Evolutionary conservation across 352 stramenopile species (phyloP).

Genomic region (Globisporangium sylvaticum): DNA sequence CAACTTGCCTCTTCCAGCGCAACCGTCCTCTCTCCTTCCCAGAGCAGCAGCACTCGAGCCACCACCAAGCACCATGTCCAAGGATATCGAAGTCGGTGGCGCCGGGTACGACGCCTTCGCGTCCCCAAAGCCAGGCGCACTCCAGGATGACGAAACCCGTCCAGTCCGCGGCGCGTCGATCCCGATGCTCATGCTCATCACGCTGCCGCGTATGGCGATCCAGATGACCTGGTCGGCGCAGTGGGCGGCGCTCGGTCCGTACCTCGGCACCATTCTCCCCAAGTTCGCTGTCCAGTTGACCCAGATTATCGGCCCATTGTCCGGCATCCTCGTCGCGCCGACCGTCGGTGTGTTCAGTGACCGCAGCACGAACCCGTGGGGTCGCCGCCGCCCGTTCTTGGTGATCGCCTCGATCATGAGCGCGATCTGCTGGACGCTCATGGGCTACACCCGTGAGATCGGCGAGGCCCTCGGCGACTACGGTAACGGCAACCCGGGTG

Average conservation of each 20-base stretch:
- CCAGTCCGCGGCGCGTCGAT: too few species aligned
- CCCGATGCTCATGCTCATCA: too few species aligned
- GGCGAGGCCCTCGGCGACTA: slow-evolving; percentile 8
- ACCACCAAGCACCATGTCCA: too few species aligned
- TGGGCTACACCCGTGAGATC: slow-evolving; percentile 23
- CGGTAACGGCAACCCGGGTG: too few species aligned
- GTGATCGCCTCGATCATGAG: slow-evolving; percentile 14
- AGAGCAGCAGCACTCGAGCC: too few species aligned
- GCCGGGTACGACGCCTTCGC: too few species aligned
- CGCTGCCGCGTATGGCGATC: too few species aligned
- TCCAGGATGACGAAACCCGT: too few species aligned
- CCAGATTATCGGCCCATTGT: slow-evolving; percentile 24
- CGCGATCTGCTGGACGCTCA: slow-evolving; percentile 23
- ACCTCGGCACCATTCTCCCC: slow-evolving; percentile 23
- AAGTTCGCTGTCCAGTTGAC: slow-evolving; percentile 18
- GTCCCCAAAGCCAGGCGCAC: too few species aligned
- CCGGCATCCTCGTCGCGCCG: slow-evolving; percentile 21
- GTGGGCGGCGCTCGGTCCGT: slow-evolving; percentile 26
- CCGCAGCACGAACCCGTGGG: slow-evolving; percentile 12
- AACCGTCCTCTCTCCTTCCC: too few species aligned
- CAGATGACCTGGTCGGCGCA: slow-evolving; percentile 3
- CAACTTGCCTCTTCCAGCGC: too few species aligned
- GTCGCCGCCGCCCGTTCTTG: slow-evolving; percentile 24
- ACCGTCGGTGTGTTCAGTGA: slow-evolving; percentile 20
- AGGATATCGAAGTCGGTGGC: too few species aligned